These are phyloP conservation scores for Caryocar brasiliense DNA, from an alignment of 441 rosid genomes.

Conservation along the genomic window DNA sequence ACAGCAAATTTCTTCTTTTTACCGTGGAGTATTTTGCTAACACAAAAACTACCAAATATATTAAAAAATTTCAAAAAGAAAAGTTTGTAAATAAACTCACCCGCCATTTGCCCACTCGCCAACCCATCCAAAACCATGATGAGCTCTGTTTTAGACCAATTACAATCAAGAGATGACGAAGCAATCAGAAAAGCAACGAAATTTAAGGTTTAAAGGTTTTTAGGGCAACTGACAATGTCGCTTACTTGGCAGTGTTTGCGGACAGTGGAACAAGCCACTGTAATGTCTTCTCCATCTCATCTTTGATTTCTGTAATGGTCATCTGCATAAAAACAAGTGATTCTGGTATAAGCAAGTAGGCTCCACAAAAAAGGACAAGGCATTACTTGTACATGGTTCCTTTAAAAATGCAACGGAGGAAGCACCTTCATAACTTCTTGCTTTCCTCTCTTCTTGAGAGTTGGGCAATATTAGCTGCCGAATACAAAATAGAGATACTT, in stretches of 20 bases:
- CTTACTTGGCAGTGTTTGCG: conserved; percentile 27
- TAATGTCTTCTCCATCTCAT: conserved; percentile 28
- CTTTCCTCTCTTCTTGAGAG: too few species aligned
- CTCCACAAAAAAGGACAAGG: too few species aligned
- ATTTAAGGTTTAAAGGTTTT: neutral
- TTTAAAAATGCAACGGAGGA: too few species aligned
- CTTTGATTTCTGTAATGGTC: conserved; percentile 21
- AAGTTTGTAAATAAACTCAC: conserved; percentile 15
- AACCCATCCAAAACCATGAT: conserved; percentile 68
- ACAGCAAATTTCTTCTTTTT: too few species aligned
- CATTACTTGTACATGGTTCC: too few species aligned
- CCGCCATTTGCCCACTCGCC: conserved; percentile 69
- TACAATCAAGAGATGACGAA: conserved; percentile 2
- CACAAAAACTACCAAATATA: neutral
- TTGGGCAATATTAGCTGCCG: too few species aligned
- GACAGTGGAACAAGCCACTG: conserved; percentile 27
- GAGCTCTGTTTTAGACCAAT: conserved; percentile 35
- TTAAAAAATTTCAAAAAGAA: neutral
- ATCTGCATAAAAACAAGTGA: conserved; percentile 11
- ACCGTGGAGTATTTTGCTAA: neutral
- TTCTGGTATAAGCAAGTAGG: too few species aligned
- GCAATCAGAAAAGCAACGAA: neutral
- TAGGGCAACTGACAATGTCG: neutral
- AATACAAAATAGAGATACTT: too few species aligned
- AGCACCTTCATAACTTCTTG: too few species aligned